A percentile compares a stretch with the other conserved stretches of the same genome.
Evolutionary conservation across 192 early-diverging fungal genomes (phyloP).

Genomic region (Coemansia sp.): DNA sequence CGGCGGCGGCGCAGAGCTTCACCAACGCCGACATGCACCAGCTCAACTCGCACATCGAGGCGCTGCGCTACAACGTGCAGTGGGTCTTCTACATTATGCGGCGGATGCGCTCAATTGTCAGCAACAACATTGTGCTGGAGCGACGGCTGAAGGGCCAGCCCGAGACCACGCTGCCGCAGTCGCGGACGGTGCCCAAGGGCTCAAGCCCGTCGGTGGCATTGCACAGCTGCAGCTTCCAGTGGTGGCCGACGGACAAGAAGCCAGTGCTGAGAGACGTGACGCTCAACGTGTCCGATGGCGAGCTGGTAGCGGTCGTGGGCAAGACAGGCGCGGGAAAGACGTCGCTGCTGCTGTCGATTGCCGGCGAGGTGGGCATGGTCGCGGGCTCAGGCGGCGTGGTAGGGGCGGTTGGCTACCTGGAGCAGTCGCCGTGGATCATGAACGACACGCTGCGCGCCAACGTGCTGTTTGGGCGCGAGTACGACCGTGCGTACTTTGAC

Average conservation of each 20-base stretch:
- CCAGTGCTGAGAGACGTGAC: constrained; percentile 33
- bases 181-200: not conserved
- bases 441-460: constrained; percentile 68
- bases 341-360: constrained; percentile 74
- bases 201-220: constrained; percentile 1
- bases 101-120: not conserved
- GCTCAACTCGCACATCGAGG: constrained; percentile 9
- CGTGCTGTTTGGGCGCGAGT: constrained; percentile 65
- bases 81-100: not conserved
- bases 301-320: constrained; percentile 77
- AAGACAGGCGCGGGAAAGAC: constrained; percentile 82
- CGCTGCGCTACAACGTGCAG: constrained; percentile 2
- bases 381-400: constrained; percentile 50
- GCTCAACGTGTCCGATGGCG: constrained; percentile 48
- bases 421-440: constrained; percentile 88
- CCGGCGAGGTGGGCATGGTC: constrained; percentile 72
- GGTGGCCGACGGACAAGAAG: constrained; percentile 4
- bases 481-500: constrained; percentile 51
- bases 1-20: not conserved
- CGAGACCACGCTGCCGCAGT: constrained; percentile 8
- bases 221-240: constrained; percentile 23
- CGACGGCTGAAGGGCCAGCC: constrained; percentile 4
- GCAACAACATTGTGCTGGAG: constrained; percentile 11
- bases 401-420: constrained; percentile 70
- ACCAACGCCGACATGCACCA: constrained; percentile 33